Percentiles rank a stretch among this genome's conserved stretches.
Evolutionary conservation across 345 rosid species (phyloP).

Genomic region (Psidium friedrichsthalianum): DNA sequence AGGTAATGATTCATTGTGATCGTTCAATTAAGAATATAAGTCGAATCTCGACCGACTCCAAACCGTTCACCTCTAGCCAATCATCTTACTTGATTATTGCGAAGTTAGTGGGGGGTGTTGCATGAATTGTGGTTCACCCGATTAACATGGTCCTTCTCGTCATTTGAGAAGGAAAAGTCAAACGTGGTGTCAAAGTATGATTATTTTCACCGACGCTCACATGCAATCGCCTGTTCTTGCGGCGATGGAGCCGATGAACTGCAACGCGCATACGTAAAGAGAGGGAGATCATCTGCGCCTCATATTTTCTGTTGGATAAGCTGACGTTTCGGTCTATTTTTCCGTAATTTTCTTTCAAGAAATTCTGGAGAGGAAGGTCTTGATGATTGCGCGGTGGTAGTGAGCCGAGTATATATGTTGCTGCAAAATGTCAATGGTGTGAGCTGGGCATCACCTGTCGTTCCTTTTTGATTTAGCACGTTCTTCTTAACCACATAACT

Average conservation of each 20-base stretch:
- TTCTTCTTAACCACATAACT: not conserved
- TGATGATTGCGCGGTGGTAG: not conserved
- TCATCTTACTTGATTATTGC: not conserved
- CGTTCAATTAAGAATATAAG: too few relatives aligned
- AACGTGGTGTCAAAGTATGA: not conserved
- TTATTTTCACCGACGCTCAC: conserved; percentile 11
- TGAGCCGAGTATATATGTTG: not conserved
- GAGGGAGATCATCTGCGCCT: not conserved
- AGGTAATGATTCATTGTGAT: too few relatives aligned
- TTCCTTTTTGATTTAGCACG: not conserved
- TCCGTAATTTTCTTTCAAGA: not conserved
- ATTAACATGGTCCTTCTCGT: not conserved
- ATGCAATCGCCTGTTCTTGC: conserved; percentile 6
- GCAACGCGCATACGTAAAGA: not conserved
- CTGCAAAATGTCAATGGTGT: not conserved
- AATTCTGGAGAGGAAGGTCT: not conserved
- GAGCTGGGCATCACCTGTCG: conserved; percentile 14
- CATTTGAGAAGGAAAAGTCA: not conserved
- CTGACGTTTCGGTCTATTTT: not conserved
- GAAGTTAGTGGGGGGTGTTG: not conserved
- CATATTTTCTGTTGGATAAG: not conserved
- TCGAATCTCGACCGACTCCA: too few relatives aligned
- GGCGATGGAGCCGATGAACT: not conserved
- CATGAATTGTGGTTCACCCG: not conserved
- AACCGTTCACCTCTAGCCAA: too few relatives aligned